Conservation (phyloP, 495 filamentous ascomycete species). For the Jackrogersella multiformis region DNA sequence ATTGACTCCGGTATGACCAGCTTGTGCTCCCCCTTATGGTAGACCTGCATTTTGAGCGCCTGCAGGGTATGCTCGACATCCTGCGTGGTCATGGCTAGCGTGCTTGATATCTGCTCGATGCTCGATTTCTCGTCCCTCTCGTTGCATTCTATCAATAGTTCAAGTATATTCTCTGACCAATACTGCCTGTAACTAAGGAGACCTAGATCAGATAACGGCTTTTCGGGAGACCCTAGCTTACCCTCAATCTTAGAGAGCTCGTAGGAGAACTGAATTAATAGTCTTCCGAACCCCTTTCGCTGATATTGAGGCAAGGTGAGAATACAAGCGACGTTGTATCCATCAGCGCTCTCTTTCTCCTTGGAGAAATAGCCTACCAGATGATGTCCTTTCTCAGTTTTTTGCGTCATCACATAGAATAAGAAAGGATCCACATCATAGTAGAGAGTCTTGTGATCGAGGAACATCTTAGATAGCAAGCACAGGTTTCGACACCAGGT, state of each 20-base stretch:
- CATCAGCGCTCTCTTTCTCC: constrained; percentile 95
- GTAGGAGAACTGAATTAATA: constrained; percentile 97
- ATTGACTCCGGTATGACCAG: constrained; percentile 80
- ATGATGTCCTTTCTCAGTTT: constrained; percentile 87
- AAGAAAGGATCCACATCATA: constrained; percentile 99
- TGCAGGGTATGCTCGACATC: constrained; percentile 94
- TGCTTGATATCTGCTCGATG: constrained; percentile 78
- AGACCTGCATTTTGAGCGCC: constrained; percentile 91
- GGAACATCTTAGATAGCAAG: constrained; percentile 91
- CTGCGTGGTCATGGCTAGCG: constrained; percentile 92
- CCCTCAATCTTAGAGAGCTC: constrained; percentile 94
- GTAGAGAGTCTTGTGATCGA: constrained; percentile 99
- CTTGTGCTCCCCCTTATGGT: constrained; percentile 93
- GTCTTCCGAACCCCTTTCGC: constrained; percentile 87
- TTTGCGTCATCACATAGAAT: constrained; percentile 96
- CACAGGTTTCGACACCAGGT: constrained; percentile 98
- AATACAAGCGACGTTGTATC: constrained; percentile 98
- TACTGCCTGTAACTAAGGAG: constrained; percentile 93
- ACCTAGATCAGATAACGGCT: constrained; percentile 93
- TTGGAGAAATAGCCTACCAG: constrained; percentile 98
- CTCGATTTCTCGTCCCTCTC: constrained; percentile 72
- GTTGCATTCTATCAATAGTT: constrained; percentile 74
- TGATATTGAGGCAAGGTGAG: constrained; percentile 96
- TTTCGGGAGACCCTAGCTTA: constrained; percentile 94
- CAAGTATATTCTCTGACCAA: constrained; percentile 93